phyloP scores from a whole-genome alignment of 2,329 filamentous ascomycete species.

The Colletotrichum liriopes region DNA sequence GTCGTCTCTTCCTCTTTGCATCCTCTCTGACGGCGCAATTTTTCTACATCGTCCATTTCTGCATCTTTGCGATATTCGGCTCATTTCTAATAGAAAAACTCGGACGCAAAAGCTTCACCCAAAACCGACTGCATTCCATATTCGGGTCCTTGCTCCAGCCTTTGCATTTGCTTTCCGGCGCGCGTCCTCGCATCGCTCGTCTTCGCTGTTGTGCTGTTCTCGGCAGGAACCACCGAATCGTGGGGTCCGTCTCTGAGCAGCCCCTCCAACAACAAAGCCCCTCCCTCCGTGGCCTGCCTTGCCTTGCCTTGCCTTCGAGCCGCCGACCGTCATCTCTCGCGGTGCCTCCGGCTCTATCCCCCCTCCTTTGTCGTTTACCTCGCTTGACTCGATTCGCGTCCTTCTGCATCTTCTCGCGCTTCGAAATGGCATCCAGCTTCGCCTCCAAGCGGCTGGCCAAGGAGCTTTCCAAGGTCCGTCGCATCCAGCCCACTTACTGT shows the following conservation, averaged over 20 bases:
- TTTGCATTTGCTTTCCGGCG: not conserved
- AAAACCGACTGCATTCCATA: not conserved
- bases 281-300: conserved; percentile 17
- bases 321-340: conserved; percentile 15
- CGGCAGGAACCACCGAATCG: conserved; percentile 39
- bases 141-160: not conserved
- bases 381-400: conserved; percentile 6
- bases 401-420: not conserved
- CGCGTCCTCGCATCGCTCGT: not conserved
- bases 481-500: conserved; percentile 8
- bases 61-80: conserved; percentile 4
- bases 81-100: not conserved
- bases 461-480: conserved; percentile 70
- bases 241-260: conserved; percentile 37
- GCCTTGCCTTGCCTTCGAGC: conserved; percentile 10
- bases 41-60: not conserved
- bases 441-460: conserved; percentile 72
- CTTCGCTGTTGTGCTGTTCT: conserved; percentile 26
- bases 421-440: conserved; percentile 60
- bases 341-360: conserved; percentile 10
- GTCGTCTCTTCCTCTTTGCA: not conserved
- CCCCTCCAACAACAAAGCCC: conserved; percentile 40
- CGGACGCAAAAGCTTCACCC: not conserved
- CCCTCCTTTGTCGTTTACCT: not conserved
- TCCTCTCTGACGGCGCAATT: not conserved